These are phyloP conservation scores for Eimeria maxima DNA, from an alignment of 169 alveolate genomes.

Conservation along the genomic window DNA sequence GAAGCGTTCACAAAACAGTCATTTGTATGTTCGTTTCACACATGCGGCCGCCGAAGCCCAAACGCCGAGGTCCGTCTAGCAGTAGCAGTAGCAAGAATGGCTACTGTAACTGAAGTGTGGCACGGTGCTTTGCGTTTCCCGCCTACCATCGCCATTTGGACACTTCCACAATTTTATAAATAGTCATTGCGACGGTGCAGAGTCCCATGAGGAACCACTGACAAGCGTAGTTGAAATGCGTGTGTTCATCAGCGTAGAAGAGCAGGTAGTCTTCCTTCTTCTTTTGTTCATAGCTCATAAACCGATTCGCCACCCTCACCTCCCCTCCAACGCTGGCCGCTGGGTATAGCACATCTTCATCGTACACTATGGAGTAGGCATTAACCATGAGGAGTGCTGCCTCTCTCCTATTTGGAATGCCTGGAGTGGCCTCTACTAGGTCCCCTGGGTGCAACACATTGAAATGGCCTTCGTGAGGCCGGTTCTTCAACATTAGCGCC, in stretches of 20 bases:
- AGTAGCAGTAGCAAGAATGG: neutral
- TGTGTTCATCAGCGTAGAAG: conserved; percentile 94
- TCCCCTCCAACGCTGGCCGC: conserved; percentile 27
- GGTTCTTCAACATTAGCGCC: conserved; percentile 56
- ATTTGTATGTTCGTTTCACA: neutral
- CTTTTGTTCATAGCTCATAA: conserved; percentile 86
- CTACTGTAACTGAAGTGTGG: neutral
- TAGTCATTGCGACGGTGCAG: conserved; percentile 84
- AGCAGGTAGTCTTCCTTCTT: conserved; percentile 90
- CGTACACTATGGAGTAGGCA: conserved; percentile 90
- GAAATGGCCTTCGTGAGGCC: conserved; percentile 84
- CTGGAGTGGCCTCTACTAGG: conserved; percentile 86
- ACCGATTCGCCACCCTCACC: conserved; percentile 84
- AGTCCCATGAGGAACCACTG: conserved; percentile 92
- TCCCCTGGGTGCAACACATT: conserved; percentile 87
- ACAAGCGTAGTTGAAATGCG: conserved; percentile 94
- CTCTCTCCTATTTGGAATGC: conserved; percentile 81
- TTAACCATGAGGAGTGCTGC: conserved; percentile 85
- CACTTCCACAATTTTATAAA: conserved; percentile 85
- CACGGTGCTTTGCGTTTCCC: neutral
- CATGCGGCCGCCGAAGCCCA: neutral
- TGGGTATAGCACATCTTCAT: conserved; percentile 87
- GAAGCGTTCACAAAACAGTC: neutral
- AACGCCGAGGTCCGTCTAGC: neutral
- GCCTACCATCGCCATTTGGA: conserved; percentile 80